Base-by-base conservation (phyloP, 208 protist species). In the Naegleria gruberi region DNA sequence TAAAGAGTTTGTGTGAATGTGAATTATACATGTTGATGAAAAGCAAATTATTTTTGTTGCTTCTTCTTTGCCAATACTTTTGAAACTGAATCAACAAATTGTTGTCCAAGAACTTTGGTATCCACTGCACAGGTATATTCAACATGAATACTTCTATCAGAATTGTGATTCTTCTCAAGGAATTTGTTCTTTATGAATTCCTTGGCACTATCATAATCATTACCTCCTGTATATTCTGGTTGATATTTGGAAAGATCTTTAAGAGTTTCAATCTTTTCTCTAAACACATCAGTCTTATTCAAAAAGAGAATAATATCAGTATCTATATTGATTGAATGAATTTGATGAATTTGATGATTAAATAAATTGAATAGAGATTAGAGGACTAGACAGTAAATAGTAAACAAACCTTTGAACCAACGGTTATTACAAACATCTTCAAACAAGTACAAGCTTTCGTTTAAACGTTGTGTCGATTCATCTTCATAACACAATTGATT, bases 251-350 rank as follows among this genome's bases (percentile, higher is more conserved):
- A 91, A 17, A 97, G 91, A 51, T 93, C 89, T 30, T 91, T 77
- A 15, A 92, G 45, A 40, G 82, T 93, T 42, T 90, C 15, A 23
- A 97, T 93, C 91, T 97, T 97, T 87, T 96, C 89, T 73, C 73
- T 73, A 86, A 97, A 97, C 0, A 97, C 88, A 92, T 97, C 96
- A 30, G 82, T 94, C 90, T 97, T 97, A 92, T 97, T 97, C 17
- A 96, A 87, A 89, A 97, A 97, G 30, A 97, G 90, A 45, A 97
- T 95, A 87, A 97, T 93, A 26, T 93, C 91, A 4, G 94, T 96
- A 23, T 92, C 84, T 7, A 8, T 15, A 37, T 65, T 3, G 30
- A 65, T 10, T 65, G 12, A 15, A 15, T 55, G 46, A 55, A 15
- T 55, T 55, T 5, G 30, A 23, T 65, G 51, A 65, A 23, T 23